These are phyloP conservation scores for Schoenoplectus tabernaemontani DNA, from an alignment of 202 grass and related monocot species.

Conservation along the genomic window DNA sequence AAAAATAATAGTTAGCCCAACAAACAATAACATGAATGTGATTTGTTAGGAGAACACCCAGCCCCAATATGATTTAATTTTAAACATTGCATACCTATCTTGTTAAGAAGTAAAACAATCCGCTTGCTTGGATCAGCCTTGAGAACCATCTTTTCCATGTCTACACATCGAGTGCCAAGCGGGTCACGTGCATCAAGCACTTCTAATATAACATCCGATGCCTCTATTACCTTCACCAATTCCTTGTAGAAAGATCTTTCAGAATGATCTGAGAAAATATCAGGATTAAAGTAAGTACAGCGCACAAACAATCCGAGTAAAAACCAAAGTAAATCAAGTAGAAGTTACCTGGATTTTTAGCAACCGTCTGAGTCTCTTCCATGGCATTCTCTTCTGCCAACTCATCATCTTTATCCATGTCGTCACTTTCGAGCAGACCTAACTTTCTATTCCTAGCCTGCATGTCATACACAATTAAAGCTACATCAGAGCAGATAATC, in stretches of 20 bases:
- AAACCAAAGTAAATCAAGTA: not conserved
- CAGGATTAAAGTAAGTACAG: constrained; percentile 7
- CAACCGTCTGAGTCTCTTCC: constrained; percentile 26
- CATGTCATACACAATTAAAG: not conserved
- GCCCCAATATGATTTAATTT: not conserved
- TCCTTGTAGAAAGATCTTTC: constrained; percentile 97
- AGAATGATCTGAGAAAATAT: constrained; percentile 56
- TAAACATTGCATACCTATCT: constrained; percentile 51
- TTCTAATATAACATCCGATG: constrained; percentile 83
- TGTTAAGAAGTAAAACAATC: constrained; percentile 90
- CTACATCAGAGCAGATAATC: not conserved
- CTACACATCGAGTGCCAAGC: constrained; percentile 64
- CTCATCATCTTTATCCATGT: not conserved
- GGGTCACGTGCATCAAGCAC: constrained; percentile 91
- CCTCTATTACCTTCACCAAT: constrained; percentile 90
- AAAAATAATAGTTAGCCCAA: not conserved
- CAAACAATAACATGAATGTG: not conserved
- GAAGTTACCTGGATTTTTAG: constrained; percentile 61
- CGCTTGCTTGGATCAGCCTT: constrained; percentile 67
- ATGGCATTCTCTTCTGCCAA: not conserved
- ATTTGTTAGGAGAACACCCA: not conserved
- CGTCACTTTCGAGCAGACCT: constrained; percentile 59
- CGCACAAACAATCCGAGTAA: not conserved
- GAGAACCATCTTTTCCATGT: constrained; percentile 84
- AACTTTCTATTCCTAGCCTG: constrained; percentile 85